Base-by-base conservation (phyloP, 2,329 filamentous ascomycete species). In the Calonectria naviculata region DNA sequence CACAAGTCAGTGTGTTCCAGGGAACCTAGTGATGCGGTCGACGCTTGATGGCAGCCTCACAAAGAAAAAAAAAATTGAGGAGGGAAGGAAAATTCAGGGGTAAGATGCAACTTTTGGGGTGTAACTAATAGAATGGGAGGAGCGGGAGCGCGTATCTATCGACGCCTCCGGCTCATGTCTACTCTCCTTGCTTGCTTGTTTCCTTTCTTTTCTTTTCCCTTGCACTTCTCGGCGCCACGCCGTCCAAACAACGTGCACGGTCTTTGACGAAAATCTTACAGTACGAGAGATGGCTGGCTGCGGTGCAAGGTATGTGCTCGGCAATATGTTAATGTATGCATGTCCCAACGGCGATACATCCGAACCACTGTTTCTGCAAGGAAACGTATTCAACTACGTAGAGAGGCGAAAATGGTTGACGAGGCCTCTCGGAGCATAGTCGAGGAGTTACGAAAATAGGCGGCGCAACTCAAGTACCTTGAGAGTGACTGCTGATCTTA, bases 401-500 rank as follows among this genome's bases (percentile, higher is more conserved):
- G 28, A 29, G 29, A 19, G 28, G 44, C 44, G 58, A 42, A 42
- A 38, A 38, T 24, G 52, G 21, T 36, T 58, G 34, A 38, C 52
- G 52, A 38, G 38, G 34, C 31, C 52, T 15, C 38, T 36, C 15
- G 12, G 28, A 17, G 34, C 56, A 28, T 13, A 49, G 34, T n/a
- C 13, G n/a, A 54, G 28, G 38, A 38, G 38, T 47, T 64, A 63
- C 41, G 41, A 44, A 54, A 62, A 60, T 46, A 62, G 29, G 52
- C 41, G 49, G 46, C 21, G 19, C 61, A 66, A 64, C 60, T 71
- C 69, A 36, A 58, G 41, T 36, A 26, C 52, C 42, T 66, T 67
- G 24, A 46, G 44, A 58, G 60, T 66, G 66, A 46, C 73, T 66
- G 76, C 71, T 71, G 73, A 78, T 77, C 74, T 78, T 75, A 75